Conservation (phyloP, 768 basidiomycete species). For the Exidia glandulosa region DNA sequence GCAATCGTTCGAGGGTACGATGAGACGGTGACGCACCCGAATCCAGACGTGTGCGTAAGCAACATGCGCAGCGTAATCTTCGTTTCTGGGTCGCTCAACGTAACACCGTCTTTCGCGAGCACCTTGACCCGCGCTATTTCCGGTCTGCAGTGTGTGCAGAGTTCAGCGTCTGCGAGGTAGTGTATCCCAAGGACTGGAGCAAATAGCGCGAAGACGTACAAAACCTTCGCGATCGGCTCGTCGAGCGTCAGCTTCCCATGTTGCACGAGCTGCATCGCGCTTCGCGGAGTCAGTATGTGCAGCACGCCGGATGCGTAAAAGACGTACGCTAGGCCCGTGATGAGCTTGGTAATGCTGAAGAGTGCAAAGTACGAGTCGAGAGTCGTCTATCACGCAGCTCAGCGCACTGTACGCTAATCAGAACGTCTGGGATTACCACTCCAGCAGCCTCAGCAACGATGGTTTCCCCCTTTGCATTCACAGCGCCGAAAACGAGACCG, state of each 20-base stretch:
- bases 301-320: too few species aligned
- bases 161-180: not conserved
- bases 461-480: not conserved
- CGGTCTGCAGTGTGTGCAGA: not conserved
- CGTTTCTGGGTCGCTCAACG: not conserved
- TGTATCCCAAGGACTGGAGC: not conserved
- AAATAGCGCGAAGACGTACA: not conserved
- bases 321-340: not conserved
- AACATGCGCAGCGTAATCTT: constrained; percentile 3
- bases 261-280: not conserved
- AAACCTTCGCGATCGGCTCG: not conserved
- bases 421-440: not conserved
- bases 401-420: not conserved
- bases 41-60: not conserved
- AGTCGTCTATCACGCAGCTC: not conserved
- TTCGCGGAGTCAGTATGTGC: not conserved
- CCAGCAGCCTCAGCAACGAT: not conserved
- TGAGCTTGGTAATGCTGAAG: not conserved
- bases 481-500: not conserved
- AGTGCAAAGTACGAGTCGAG: not conserved
- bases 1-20: not conserved
- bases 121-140: not conserved
- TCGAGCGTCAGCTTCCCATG: not conserved
- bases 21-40: not conserved
- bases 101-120: not conserved